A percentile compares a stretch with the other conserved stretches of the same genome.
Evolutionary conservation across 2,329 filamentous ascomycete genomes (phyloP).

Genomic region (Phyllosticta citribraziliensis): DNA sequence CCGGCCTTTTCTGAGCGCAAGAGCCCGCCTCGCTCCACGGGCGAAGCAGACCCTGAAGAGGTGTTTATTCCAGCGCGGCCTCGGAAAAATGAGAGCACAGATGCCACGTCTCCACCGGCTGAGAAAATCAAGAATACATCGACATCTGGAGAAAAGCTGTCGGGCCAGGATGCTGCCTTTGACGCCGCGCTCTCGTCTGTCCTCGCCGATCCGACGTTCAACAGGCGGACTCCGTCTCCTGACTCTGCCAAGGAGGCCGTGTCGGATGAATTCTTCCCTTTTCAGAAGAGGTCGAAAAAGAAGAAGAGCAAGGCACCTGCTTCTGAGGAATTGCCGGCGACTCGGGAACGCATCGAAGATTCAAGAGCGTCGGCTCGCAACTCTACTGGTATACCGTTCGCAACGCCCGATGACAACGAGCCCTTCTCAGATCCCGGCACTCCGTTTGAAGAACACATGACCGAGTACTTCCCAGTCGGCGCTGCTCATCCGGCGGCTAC

Average conservation of each 20-base stretch:
- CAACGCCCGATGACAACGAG: slow-evolving; percentile 6
- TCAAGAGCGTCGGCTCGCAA: background rate
- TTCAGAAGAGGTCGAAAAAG: slow-evolving; percentile 20
- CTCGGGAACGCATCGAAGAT: background rate
- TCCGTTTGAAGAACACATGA: background rate
- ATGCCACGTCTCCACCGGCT: background rate
- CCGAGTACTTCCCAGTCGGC: background rate
- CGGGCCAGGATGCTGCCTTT: slow-evolving; percentile 13
- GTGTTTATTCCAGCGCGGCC: slow-evolving; percentile 11
- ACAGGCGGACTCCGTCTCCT: background rate
- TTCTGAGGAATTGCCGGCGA: background rate
- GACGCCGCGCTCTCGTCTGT: slow-evolving; percentile 28
- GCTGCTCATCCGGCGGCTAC: background rate
- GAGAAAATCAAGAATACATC: slow-evolving; percentile 12
- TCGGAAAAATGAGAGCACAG: slow-evolving; percentile 21
- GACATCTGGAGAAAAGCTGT: background rate
- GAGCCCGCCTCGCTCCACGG: slow-evolving; percentile 21
- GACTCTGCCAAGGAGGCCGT: slow-evolving; percentile 15
- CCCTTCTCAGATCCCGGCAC: background rate
- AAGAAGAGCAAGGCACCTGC: slow-evolving; percentile 20
- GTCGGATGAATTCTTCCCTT: slow-evolving; percentile 18
- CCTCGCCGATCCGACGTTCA: slow-evolving; percentile 27
- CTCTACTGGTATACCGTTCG: background rate
- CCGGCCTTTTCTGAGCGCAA: slow-evolving; percentile 23
- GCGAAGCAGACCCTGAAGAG: slow-evolving; percentile 16